Percentiles rank a stretch among this genome's conserved stretches.
Conservation (phyloP, 2,329 filamentous ascomycete species). For the Cadophora luteo-olivacea region DNA sequence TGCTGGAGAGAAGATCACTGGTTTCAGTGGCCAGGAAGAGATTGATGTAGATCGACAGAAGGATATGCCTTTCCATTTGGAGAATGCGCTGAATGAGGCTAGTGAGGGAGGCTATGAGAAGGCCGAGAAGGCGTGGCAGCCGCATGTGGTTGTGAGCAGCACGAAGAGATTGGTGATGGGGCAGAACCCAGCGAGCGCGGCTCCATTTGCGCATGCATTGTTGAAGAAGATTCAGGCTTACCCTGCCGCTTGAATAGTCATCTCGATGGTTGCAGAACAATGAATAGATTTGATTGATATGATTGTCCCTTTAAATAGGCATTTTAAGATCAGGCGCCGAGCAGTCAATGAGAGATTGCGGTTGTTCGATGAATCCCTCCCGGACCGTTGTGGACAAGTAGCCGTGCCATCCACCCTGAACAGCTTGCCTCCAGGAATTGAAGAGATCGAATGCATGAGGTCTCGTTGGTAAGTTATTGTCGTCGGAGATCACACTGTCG, state of each 20-base stretch:
- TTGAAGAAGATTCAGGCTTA: constrained; percentile 23
- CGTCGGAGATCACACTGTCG: constrained; percentile 16
- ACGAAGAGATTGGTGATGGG: constrained; percentile 49
- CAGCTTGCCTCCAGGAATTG: constrained; percentile 29
- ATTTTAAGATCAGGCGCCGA: too few relatives aligned
- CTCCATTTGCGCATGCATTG: constrained; percentile 45
- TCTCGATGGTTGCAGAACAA: too few relatives aligned
- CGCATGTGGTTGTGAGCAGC: constrained; percentile 47
- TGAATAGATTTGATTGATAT: too few relatives aligned
- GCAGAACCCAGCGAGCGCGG: constrained; percentile 51
- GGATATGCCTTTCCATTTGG: constrained; percentile 65
- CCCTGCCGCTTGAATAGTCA: neutral
- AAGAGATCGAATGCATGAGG: constrained; percentile 28
- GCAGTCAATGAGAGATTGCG: too few relatives aligned
- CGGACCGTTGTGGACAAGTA: constrained; percentile 28
- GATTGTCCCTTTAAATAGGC: too few relatives aligned
- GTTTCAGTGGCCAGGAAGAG: constrained; percentile 62
- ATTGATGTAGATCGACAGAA: constrained; percentile 47
- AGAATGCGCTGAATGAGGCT: constrained; percentile 56
- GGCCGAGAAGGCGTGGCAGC: constrained; percentile 51
- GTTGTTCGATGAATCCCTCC: constrained; percentile 19
- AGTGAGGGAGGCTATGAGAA: constrained; percentile 62
- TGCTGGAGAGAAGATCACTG: constrained; percentile 62
- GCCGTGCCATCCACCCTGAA: constrained; percentile 35
- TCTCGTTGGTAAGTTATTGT: neutral